A percentile compares a stretch with the other conserved stretches of the same genome.
phyloP scores from a whole-genome alignment of 177 flowering plant genomes.

The Tripterygium wilfordii region DNA sequence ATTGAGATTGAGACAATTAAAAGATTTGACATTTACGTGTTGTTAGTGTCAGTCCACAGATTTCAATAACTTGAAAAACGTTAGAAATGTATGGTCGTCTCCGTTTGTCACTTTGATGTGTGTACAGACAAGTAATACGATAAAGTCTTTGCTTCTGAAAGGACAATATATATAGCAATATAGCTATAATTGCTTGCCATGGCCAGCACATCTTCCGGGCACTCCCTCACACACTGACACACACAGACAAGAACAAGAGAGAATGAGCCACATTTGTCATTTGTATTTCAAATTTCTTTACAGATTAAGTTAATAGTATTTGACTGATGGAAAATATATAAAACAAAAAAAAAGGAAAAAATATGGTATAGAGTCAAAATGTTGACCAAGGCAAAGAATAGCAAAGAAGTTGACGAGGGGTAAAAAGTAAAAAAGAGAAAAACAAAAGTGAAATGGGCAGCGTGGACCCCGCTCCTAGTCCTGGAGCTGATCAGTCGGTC shows the following conservation, averaged over 20 bases:
- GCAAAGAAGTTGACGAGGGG: slow-evolving; percentile 14
- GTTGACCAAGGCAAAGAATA: slow-evolving; percentile 9
- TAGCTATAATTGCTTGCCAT: too few relatives aligned
- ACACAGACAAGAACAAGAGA: too few relatives aligned
- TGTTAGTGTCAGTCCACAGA: slow-evolving; percentile 29
- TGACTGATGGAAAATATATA: too few relatives aligned
- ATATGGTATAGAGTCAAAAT: background rate
- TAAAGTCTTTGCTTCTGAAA: too few relatives aligned
- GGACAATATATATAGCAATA: too few relatives aligned
- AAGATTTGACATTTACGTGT: slow-evolving; percentile 49
- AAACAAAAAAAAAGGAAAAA: background rate
- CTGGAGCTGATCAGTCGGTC: slow-evolving; percentile 33
- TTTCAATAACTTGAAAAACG: slow-evolving; percentile 26
- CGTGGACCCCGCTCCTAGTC: slow-evolving; percentile 27
- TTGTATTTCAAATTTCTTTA: too few relatives aligned
- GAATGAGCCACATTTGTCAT: too few relatives aligned
- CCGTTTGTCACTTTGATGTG: slow-evolving; percentile 40
- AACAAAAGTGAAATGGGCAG: slow-evolving; percentile 10
- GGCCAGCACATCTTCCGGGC: slow-evolving; percentile 33
- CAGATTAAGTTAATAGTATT: too few relatives aligned
- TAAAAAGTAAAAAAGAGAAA: slow-evolving; percentile 5
- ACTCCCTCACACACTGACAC: slow-evolving; percentile 8
- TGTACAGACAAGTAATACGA: too few relatives aligned
- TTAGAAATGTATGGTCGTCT: slow-evolving; percentile 43
- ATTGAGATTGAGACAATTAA: slow-evolving; percentile 16